Evolutionary conservation across 169 alveolate genomes (phyloP), one percentile per base, ranked within the genome.

Genomic region (Plasmodium adleri): DNA sequence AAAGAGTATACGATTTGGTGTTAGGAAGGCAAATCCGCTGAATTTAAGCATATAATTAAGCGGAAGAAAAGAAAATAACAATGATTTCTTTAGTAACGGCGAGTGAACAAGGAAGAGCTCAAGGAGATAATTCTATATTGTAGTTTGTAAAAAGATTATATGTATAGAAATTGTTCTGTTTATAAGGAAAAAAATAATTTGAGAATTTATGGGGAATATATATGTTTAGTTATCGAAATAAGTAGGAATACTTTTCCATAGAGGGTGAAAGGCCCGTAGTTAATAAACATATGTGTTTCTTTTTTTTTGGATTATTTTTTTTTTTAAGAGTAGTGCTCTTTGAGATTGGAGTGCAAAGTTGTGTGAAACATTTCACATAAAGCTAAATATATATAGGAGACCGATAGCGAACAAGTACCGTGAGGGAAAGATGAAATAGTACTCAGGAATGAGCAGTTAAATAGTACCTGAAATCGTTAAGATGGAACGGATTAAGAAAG

Each of bases 61-160:
- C 97, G 98, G 97, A 95, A 97, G 98, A 95, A 93, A 95, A 86
- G 93, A 92, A 91, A 91, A 67, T 80, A 83, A 88, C 89, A 7
- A 72, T 88, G 94, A 88, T 92, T 94, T 96, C 98, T 96, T 90
- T 88, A 96, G 98, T 96, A 95, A 94, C 96, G 97, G 96, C 97
- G 97, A 96, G 97, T 93, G 98, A 95, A 95, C 94, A 94, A 96
- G 97, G 96, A 96, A 71, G 66, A 95, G 98, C 98, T 94, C 97
- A 96, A 89, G 26, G 26, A 39, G 43, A 93, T 92, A 93, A 63
- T 68, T 28, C 93, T 92, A n/a, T 92, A 26, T 43, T 6, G 43
- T 28, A 63, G 39, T 13, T 4, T 56, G 47, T 15, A 64, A 43
- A 43, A 15, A 24, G 15, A 28, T 6, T 28, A 28, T 28, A 6